Base-by-base conservation (phyloP, 805 yeast species). In the Starmera dryadoides region DNA sequence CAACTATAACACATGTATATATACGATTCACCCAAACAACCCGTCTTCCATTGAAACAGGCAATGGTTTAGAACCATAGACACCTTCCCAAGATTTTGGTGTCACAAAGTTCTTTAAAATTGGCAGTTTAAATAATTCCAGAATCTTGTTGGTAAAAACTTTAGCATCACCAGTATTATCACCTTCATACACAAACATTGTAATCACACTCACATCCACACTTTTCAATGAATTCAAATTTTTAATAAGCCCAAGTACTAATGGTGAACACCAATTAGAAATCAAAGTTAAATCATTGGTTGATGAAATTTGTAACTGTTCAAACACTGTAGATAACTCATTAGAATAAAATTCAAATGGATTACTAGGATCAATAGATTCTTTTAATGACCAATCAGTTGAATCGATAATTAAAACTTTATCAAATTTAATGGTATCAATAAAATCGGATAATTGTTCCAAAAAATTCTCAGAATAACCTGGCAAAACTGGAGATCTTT, bases 31-130 rank as follows among this genome's bases (percentile, higher is more conserved):
- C 26, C 83, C 79, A 49, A 72, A 89, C 25, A 89, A 59, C 2
- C 96, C 96, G 34, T 79, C 80, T 52, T 87, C 95, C 46, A 82
- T 57, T 0, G 93, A 81, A 21, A 66, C 45, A 0, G 91, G 86
- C 3, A 78, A 62, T 3, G 79, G 77, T 48, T 70, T 76, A 42
- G 71, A 76, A 2, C 98, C 98, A 52, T 89, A 89, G 0, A 84
- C 82, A 2, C 95, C 87, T 7, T 58, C 56, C 98, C 98, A 89
- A 29, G 95, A 84, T 14, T 69, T 63, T 0, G 98, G 97, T 8
- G 65, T 64, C 9, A 56, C 46, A 73, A 79, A 75, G 6, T 43
- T 29, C 22, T 33, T 29, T 15, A 48, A 45, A 33, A 35, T n/a
- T 10, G 48, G 36, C 6, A 56, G 22, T 8, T 43, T 55, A 21